phyloP scores from a whole-genome alignment of 1,284 basidiomycete species.

The Marasmius sp. region DNA sequence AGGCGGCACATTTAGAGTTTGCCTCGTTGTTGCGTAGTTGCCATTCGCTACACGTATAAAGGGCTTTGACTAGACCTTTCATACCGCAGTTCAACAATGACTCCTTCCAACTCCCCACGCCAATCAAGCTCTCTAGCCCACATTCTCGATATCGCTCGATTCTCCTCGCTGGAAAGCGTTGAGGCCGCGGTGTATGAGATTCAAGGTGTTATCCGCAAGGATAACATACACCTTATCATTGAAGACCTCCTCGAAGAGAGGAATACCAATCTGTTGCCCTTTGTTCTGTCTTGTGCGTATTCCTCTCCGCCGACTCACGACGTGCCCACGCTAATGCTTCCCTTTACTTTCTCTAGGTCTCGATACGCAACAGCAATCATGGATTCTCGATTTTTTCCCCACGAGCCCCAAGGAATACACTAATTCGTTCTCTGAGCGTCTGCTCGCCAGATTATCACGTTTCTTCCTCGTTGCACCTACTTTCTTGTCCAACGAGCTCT shows the following conservation, averaged over 20 bases:
- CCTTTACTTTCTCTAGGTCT: background rate
- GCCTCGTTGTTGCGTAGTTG: conserved; percentile 4
- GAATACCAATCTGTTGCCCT: conserved; percentile 3
- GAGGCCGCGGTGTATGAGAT: conserved; percentile 6
- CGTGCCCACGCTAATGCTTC: background rate
- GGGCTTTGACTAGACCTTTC: background rate
- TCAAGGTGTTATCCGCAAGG: background rate
- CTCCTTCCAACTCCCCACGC: background rate
- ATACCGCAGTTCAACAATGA: background rate
- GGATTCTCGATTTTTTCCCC: conserved; percentile 6
- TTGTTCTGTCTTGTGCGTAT: conserved; percentile 10
- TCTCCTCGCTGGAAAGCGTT: conserved; percentile 6
- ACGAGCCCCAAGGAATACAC: background rate
- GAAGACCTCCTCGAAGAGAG: conserved; percentile 4
- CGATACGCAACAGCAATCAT: background rate
- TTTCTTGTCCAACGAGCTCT: background rate
- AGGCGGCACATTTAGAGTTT: background rate
- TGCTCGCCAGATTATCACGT: conserved; percentile 7
- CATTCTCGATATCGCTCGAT: conserved; percentile 2
- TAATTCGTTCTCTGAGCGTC: background rate
- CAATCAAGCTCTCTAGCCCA: background rate
- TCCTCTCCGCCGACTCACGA: background rate
- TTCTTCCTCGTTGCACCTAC: conserved; percentile 3
- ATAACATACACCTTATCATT: conserved; percentile 2
- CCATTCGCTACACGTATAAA: background rate